Conservation (phyloP, 176 grass and related monocot genomes). For the Bromus sterilis region DNA sequence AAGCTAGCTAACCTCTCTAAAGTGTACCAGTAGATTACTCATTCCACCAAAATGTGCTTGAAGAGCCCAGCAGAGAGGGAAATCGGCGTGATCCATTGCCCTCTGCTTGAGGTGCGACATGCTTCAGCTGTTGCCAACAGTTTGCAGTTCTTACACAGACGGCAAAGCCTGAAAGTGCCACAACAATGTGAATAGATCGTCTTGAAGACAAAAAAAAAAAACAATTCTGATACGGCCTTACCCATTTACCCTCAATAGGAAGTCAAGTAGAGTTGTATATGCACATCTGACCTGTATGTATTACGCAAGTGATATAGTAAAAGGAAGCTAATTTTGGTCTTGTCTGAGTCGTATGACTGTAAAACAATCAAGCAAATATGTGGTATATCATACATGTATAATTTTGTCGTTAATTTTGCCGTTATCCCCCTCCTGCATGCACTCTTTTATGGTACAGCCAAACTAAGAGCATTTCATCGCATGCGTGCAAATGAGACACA, state of each 20-base stretch:
- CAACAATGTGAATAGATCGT: slow-evolving; percentile 34
- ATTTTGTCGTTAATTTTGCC: neutral
- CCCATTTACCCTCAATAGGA: slow-evolving; percentile 3
- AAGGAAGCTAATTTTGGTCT: slow-evolving; percentile 12
- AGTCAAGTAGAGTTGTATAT: slow-evolving; percentile 11
- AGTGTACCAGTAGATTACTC: neutral
- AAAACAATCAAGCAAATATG: slow-evolving; percentile 1
- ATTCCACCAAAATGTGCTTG: neutral
- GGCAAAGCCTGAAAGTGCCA: neutral
- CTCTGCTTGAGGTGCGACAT: neutral
- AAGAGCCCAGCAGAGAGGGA: slow-evolving; percentile 14
- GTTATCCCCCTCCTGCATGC: neutral
- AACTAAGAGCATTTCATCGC: too few species aligned
- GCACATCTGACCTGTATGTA: neutral
- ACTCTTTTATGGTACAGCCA: too few species aligned
- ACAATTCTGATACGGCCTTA: slow-evolving; percentile 5
- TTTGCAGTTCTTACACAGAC: slow-evolving; percentile 10
- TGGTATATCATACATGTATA: neutral
- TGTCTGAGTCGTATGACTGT: neutral
- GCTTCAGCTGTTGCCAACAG: neutral
- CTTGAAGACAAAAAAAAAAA: too few species aligned
- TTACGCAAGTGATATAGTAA: neutral
- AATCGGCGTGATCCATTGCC: neutral
- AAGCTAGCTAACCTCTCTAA: slow-evolving; percentile 31
- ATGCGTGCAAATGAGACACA: too few species aligned